These are phyloP conservation scores for Citrullus mucosospermus DNA, from an alignment of 306 rosid species.

Conservation along the genomic window DNA sequence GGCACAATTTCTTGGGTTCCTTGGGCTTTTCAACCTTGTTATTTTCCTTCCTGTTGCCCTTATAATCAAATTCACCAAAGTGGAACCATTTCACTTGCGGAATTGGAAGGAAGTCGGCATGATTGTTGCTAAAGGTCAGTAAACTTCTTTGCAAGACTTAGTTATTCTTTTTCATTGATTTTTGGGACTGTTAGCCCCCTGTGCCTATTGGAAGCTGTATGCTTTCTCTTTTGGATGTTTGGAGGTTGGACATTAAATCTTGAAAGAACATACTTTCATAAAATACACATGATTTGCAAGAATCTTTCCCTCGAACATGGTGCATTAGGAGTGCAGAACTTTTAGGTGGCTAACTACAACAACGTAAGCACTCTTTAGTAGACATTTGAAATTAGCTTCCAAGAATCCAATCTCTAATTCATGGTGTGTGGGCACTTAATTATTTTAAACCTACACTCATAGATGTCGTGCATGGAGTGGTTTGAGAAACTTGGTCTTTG, in stretches of 20 bases:
- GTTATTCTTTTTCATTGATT: neutral
- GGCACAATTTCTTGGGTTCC: constrained; percentile 89
- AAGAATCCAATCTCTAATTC: neutral
- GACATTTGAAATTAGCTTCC: neutral
- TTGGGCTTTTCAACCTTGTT: constrained; percentile 68
- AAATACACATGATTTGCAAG: neutral
- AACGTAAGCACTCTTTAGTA: neutral
- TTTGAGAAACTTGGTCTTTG: neutral
- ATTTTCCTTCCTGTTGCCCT: constrained; percentile 76
- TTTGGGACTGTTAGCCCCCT: neutral
- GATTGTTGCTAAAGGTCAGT: constrained; percentile 83
- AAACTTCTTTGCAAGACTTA: neutral
- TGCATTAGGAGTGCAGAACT: neutral
- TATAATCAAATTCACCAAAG: constrained; percentile 37
- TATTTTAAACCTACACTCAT: neutral
- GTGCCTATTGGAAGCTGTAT: neutral
- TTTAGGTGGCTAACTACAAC: neutral
- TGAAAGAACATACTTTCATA: neutral
- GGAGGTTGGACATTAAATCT: neutral
- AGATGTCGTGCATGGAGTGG: neutral
- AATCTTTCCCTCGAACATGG: neutral
- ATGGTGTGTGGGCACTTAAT: neutral
- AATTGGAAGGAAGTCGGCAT: constrained; percentile 75
- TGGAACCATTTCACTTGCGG: constrained; percentile 51
- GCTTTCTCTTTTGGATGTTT: neutral